A percentile compares a stretch with the other conserved stretches of the same genome.
phyloP scores from a whole-genome alignment of 2,329 filamentous ascomycete species.

The Sarocladium kiliense region DNA sequence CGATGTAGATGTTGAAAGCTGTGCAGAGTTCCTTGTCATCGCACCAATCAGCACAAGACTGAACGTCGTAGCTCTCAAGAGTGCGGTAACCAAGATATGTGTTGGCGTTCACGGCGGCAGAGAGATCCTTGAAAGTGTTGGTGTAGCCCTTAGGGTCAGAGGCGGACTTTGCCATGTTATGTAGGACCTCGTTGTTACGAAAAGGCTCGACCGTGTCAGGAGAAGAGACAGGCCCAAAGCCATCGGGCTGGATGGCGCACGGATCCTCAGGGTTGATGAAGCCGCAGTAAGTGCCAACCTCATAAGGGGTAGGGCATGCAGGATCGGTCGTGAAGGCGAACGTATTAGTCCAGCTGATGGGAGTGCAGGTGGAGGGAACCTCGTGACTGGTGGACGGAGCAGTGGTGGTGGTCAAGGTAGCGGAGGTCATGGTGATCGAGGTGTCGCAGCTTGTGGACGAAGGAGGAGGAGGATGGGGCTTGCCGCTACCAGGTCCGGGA shows the following conservation, averaged over 20 bases:
- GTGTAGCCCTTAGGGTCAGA: slow-evolving; percentile 4
- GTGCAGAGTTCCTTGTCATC: slow-evolving; percentile 8
- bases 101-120: slow-evolving; percentile 7
- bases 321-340: slow-evolving; percentile 3
- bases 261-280: slow-evolving; percentile 9
- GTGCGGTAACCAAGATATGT: slow-evolving; percentile 9
- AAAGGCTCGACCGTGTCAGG: slow-evolving; percentile 1
- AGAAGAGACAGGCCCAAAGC: not conserved
- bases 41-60: slow-evolving; percentile 8
- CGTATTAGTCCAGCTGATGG: slow-evolving; percentile 4
- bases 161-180: slow-evolving; percentile 5
- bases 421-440: not conserved
- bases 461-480: not conserved
- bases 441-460: not conserved
- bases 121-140: slow-evolving; percentile 10
- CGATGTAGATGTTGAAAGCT: slow-evolving; percentile 2
- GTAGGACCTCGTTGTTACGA: not conserved
- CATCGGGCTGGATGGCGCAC: slow-evolving; percentile 6
- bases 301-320: slow-evolving; percentile 2
- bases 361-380: slow-evolving; percentile 1
- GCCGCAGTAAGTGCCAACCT: slow-evolving; percentile 6
- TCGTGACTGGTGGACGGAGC: not conserved
- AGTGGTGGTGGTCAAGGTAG: not conserved
- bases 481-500: too few relatives aligned
- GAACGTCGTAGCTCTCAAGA: slow-evolving; percentile 8